Evolutionary conservation across 2,329 filamentous ascomycete species (phyloP), one percentile per base, ranked within the genome.

Genomic region (Aureobasidium leucospermi): DNA sequence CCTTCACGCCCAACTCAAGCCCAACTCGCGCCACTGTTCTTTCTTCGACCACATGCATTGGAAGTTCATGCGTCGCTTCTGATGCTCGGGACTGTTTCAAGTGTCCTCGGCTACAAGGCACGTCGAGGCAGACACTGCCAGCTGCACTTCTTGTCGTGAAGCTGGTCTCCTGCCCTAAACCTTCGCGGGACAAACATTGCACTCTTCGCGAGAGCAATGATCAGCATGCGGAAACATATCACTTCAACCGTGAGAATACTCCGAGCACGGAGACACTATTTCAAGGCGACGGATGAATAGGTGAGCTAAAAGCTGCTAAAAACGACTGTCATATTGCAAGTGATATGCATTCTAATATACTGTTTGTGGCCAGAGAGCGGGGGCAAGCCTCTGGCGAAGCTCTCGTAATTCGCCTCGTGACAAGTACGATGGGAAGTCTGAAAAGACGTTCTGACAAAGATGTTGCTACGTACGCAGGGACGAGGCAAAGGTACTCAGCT

Each of bases 281-380:
- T 9, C 29, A 32, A 34, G 39, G 32, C 28, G 10, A 42, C 51
- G 51, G 51, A 29, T 55, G 43, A 55, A 8, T 43, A 43, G 28
- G n/a, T 29, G 51, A 32, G 51, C 51, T 55, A 55, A 32, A 38
- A 23, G 23, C 23, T 23, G 23, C 23, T 23, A 4, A 23, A 23
- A 23, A 23, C 9, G n/a, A 34, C 7, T 43, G 51, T 43, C 39
- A 42, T 16, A 23, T 19, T 34, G 48, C 34, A 39, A 52, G 29
- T 52, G 48, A 52, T 52, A 52, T 41, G 48, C 48, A 41, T 41
- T 52, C 38, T 43, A 55, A 55, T 55, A 55, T 55, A 43, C 38
- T 23, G 51, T 55, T 42, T 55, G 23, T 55, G 51, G 51, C 43
- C 39, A 55, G 39, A 13, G 29, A 34, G 51, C 39, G 51, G 51